Base-by-base conservation (phyloP, 1,139 yeast species). In the Yamadazyma dushanensis region DNA sequence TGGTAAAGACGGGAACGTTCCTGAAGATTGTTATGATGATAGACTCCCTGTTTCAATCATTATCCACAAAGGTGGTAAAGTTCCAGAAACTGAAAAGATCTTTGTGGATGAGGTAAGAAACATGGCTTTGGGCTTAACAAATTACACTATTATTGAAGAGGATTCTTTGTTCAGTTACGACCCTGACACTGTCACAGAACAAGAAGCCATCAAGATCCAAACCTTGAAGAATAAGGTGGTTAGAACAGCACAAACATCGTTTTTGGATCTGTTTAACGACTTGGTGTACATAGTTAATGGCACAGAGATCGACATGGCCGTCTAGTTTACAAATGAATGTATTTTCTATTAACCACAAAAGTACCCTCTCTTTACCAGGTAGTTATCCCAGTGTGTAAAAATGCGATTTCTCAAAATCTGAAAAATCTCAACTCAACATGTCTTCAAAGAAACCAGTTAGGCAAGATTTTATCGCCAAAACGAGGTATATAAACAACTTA, bases 381-480 rank as follows among this genome's bases (percentile, higher is more conserved):
- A n/a, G n/a, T n/a, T n/a, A n/a, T n/a, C n/a, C n/a, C n/a, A n/a
- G n/a, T n/a, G n/a, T n/a, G n/a, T n/a, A 24, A 25, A 13, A 8
- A 18, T 25, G 27, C 27, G 27, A 15, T 25, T 26, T 17, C 17
- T 26, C 29, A 21, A 26, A 20, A 17, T 9, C 15, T 15, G 25
- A 8, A 20, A 29, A 25, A 25, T 15, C 8, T 15, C 17, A n/a
- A 3, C 16, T 13, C 21, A 16, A 5, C 36, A 59, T 59, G 62
- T 57, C 65, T n/a, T 56, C 66, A 13, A 51, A 54, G 40, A 69
- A 67, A 45, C 70, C 74, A 8, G 59, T 63, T 46, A 78, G 88
- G 57, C 96, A 90, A 61, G 97, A 89, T 49, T 90, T 84, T 56
- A 83, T 92, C 40, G 94, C 95, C 38, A 83, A 86, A 50, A 79